Evolutionary conservation across 1,284 basidiomycete species (phyloP).

Genomic region (Apiotrichum akiyoshidainum): DNA sequence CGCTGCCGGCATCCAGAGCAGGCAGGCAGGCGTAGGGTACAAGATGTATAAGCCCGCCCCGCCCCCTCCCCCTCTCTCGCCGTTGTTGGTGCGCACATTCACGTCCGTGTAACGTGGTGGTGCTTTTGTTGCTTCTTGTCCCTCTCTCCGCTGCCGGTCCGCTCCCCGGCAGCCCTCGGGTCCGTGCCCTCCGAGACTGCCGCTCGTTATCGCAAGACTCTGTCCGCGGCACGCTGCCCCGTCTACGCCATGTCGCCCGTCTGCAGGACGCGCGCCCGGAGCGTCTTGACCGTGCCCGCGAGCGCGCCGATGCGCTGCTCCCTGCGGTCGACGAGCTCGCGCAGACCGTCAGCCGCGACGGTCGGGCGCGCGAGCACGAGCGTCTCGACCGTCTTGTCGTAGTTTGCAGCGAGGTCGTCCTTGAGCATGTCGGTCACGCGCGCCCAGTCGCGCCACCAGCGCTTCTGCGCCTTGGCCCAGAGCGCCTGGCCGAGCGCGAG

Average conservation of each 20-base stretch:
- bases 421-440: constrained; percentile 67
- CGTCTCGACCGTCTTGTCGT: constrained; percentile 41
- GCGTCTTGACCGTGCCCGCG: constrained; percentile 48
- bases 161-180: too few species aligned
- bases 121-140: too few species aligned
- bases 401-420: constrained; percentile 66
- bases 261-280: not conserved
- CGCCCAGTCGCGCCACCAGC: constrained; percentile 70
- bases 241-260: not conserved
- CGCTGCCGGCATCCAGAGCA: too few species aligned
- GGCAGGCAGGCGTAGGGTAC: too few species aligned
- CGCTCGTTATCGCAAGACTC: too few species aligned
- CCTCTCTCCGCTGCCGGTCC: too few species aligned
- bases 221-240: too few species aligned
- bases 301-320: constrained; percentile 55
- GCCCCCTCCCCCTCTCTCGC: too few species aligned
- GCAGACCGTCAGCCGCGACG: constrained; percentile 52
- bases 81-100: too few species aligned
- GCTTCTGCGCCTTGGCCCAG: constrained; percentile 68
- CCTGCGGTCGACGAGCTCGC: constrained; percentile 52
- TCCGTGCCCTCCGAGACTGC: too few species aligned
- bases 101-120: too few species aligned
- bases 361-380: constrained; percentile 45
- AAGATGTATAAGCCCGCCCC: too few species aligned
- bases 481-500: constrained; percentile 65